phyloP scores from a whole-genome alignment of 306 rosid genomes.

The Myrica gale region DNA sequence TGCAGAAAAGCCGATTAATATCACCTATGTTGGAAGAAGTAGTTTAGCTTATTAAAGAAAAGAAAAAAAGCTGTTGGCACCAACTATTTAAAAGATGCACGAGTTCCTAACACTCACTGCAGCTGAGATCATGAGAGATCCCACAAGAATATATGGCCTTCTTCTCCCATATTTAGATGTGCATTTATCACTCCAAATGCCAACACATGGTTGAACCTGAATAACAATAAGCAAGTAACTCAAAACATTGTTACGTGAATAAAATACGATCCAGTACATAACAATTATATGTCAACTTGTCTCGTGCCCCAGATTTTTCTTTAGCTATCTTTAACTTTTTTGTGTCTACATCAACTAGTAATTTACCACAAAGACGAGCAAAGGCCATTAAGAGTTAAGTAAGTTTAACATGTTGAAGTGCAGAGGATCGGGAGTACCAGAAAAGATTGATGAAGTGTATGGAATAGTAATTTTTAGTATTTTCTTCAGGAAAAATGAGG shows the following conservation, averaged over 20 bases:
- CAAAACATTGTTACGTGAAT: background rate
- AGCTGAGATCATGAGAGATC: conserved; percentile 74
- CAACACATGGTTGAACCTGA: conserved; percentile 84
- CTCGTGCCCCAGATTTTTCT: background rate
- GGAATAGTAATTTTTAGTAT: background rate
- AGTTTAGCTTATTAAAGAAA: conserved; percentile 40
- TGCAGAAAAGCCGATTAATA: conserved; percentile 92
- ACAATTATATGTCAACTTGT: background rate
- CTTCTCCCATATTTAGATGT: conserved; percentile 87
- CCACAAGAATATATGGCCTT: conserved; percentile 95
- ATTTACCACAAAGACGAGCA: background rate
- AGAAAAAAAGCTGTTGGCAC: conserved; percentile 9
- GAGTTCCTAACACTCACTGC: conserved; percentile 57
- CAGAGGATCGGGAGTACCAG: background rate
- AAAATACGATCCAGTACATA: background rate
- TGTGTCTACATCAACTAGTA: background rate
- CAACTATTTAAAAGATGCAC: conserved; percentile 7
- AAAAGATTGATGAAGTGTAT: conserved; percentile 2
- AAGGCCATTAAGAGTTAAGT: background rate
- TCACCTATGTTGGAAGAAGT: conserved; percentile 64
- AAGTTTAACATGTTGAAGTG: background rate
- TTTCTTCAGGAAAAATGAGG: background rate
- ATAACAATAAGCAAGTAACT: conserved; percentile 10
- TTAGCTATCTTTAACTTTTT: background rate
- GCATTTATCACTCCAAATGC: conserved; percentile 98